These are phyloP conservation scores for Ceriops zippeliana DNA, from an alignment of 345 rosid species.

Conservation along the genomic window DNA sequence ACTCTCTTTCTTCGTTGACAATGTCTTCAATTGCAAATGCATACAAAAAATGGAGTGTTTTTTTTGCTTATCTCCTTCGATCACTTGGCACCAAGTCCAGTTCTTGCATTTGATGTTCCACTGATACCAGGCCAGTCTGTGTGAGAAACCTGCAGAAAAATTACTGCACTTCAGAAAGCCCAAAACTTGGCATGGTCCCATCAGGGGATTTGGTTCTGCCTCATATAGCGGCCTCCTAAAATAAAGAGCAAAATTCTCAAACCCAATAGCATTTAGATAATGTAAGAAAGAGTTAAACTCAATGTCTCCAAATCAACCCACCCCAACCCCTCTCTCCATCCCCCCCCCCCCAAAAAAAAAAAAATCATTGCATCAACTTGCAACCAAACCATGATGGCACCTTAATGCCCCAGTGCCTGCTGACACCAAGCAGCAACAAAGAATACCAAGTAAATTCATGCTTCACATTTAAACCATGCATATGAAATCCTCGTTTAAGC, in stretches of 20 bases:
- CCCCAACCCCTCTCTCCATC: no score
- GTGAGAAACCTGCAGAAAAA: constrained; percentile 69
- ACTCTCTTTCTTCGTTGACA: constrained; percentile 8
- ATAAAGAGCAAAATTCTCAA: neutral
- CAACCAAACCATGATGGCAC: neutral
- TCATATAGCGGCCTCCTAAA: neutral
- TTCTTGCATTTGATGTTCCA: constrained; percentile 81
- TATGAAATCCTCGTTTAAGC: neutral
- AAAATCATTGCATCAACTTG: neutral
- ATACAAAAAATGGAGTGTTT: constrained; percentile 2
- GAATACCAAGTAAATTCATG: neutral
- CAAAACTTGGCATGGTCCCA: constrained; percentile 3
- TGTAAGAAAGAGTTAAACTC: neutral
- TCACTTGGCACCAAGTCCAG: constrained; percentile 54
- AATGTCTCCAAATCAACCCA: neutral
- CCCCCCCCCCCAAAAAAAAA: no score
- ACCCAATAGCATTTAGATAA: neutral
- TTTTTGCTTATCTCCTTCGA: constrained; percentile 25
- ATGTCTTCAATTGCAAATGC: constrained; percentile 9
- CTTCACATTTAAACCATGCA: neutral
- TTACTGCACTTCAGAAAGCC: constrained; percentile 9
- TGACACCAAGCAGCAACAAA: neutral
- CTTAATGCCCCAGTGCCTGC: neutral
- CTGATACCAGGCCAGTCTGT: constrained; percentile 72
- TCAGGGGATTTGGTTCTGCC: constrained; percentile 1